Evolutionary conservation across 2,329 filamentous ascomycete species (phyloP).

Genomic region (Neoscytalidium dimidiatum): DNA sequence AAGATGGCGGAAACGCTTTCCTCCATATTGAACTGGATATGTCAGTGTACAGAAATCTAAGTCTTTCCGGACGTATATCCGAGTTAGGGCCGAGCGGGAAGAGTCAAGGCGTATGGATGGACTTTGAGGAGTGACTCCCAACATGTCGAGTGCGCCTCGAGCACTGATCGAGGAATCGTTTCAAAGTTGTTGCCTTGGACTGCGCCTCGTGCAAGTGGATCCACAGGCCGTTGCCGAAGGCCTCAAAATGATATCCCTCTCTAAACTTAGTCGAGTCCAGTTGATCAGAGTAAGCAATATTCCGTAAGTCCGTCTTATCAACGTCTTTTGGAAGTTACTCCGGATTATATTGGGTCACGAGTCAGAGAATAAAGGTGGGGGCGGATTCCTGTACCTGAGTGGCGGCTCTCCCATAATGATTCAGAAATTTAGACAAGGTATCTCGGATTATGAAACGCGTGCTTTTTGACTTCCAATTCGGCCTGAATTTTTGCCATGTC

Average conservation of each 20-base stretch:
- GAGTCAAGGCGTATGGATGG: too few species aligned
- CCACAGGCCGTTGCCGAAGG: neutral
- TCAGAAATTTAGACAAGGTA: slow-evolving; percentile 13
- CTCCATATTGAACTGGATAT: too few species aligned
- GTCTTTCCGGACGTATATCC: too few species aligned
- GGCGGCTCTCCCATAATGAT: neutral
- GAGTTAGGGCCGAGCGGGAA: too few species aligned
- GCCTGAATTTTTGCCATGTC: slow-evolving; percentile 2
- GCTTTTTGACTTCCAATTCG: slow-evolving; percentile 5
- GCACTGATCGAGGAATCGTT: too few species aligned
- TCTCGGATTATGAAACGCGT: slow-evolving; percentile 10
- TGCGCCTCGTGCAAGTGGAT: neutral
- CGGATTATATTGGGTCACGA: neutral
- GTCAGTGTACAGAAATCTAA: too few species aligned
- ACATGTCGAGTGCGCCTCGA: too few species aligned
- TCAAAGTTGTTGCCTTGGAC: neutral
- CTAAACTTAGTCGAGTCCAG: neutral
- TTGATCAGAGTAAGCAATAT: neutral
- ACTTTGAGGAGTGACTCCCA: too few species aligned
- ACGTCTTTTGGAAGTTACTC: neutral
- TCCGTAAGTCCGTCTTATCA: neutral
- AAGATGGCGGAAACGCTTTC: too few species aligned
- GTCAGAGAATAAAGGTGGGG: slow-evolving; percentile 1
- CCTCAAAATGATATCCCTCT: neutral
- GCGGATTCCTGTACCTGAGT: neutral